Percentiles rank a stretch among this genome's conserved stretches.
Conservation (phyloP, 2,329 filamentous ascomycete species). For the Setomelanomma holmii region DNA sequence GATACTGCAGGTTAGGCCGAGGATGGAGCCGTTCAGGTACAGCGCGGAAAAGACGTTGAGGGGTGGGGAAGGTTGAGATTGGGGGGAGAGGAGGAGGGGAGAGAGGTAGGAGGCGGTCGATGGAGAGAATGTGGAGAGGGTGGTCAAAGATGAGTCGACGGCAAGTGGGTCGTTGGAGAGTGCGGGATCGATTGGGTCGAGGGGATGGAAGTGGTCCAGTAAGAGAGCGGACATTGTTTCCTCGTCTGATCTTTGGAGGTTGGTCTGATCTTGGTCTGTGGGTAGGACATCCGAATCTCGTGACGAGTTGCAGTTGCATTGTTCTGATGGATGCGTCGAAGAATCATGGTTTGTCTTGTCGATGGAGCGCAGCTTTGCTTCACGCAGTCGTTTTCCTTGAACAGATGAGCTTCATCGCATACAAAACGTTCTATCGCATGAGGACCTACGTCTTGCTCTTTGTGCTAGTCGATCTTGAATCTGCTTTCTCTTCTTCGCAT, state of each 20-base stretch:
- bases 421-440: too few relatives aligned
- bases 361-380: constrained; percentile 4
- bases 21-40: constrained; percentile 29
- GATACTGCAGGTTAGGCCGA: constrained; percentile 36
- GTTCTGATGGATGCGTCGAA: neutral
- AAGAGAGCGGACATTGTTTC: neutral
- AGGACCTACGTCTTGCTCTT: constrained; percentile 44
- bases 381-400: constrained; percentile 18
- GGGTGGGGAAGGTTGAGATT: constrained; percentile 13
- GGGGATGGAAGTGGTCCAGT: neutral
- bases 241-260: neutral
- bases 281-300: neutral
- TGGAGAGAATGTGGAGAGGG: neutral
- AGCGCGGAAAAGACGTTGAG: constrained; percentile 39
- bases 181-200: neutral
- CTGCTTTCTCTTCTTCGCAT: constrained; percentile 49
- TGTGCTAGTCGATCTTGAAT: constrained; percentile 52
- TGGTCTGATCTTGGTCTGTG: too few relatives aligned
- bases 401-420: neutral
- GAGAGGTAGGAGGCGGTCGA: neutral
- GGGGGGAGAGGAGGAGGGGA: constrained; percentile 5
- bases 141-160: neutral
- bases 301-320: neutral
- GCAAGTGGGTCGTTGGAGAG: neutral
- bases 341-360: neutral